Base-by-base conservation (phyloP, 2,329 filamentous ascomycete species). In the Cladosporium sp. region DNA sequence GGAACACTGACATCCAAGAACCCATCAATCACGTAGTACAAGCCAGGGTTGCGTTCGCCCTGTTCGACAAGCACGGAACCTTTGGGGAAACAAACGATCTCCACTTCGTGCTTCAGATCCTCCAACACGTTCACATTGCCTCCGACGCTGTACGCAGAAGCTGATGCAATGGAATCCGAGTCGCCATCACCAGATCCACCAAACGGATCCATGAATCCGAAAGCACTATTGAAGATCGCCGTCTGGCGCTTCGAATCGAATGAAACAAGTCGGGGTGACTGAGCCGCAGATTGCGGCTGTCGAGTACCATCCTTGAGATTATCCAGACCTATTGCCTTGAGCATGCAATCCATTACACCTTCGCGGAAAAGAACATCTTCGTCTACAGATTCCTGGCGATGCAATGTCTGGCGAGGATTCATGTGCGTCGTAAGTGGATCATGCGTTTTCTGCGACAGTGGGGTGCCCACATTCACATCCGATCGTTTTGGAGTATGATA, bases 21-120 rank as follows among this genome's bases (percentile, higher is more conserved):
- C 0, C 93, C 93, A 67, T 98, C 93, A 46, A 98, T 87, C 3
- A 98, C 92, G 70, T 98, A 98, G 72, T 98, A 98, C 0, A 98
- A 70, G 0, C 93, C 93, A 0, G 93, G 93, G 61, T 95, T 95
- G n/a, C 93, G 82, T 68, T 98, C 93, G 9, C 93, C 92, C 72
- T 97, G 91, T 65, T 98, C 93, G 0, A 98, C 91, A 13, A 98
- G 78, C 0, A 98, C 87, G 1, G 93, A 92, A 2, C 88, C 91
- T 68, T 97, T 89, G 0, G 91, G 92, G 59, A 98, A 98, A 72
- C 88, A 97, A 5, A 98, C 93, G 59, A 98, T 96, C 66, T 98
- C 93, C 2, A 97, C 82, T 49, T 98, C 93, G 57, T 95, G 86
- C 58, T 86, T 86, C 71, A 97, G 80, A 56, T 97, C 92, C 54